Base-by-base conservation (phyloP, 169 alveolate species). In the Eimeria maxima region DNA sequence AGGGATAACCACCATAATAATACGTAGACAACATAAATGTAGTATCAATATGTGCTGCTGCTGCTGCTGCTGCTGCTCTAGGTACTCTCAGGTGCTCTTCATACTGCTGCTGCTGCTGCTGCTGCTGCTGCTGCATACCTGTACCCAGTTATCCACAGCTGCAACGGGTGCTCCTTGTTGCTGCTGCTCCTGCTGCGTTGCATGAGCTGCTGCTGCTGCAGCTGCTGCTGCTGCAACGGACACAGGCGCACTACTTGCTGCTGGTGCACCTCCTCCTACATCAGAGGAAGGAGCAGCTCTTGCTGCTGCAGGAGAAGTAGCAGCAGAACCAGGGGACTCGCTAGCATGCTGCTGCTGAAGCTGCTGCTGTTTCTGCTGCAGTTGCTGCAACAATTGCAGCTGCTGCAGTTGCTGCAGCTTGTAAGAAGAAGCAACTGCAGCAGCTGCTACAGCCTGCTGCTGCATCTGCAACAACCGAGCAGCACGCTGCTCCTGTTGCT, bases 141-240 rank as follows among this genome's bases (percentile, higher is more conserved):
- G 95, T 2, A 90, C 89, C 89, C 95, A 69, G 76, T 71, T 90
- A 57, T 73, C 87, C 11, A 69, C 95, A 57, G 95, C 96, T 1
- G 89, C 90, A 55, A 33, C 89, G 8, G 89, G 95, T 50, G 81
- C 74, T 22, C 67, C 74, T 47, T 60, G 67, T 69, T 57, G 83
- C 55, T 57, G 94, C 65, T 69, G 84, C 84, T 63, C n/a, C n/a
- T n/a, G 94, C 86, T 60, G 65, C 60, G 91, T 22, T 73, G 96
- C 38, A 92, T 29, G 27, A 47, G 69, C 47, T 74, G 86, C 86
- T 14, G 86, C 86, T 14, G 57, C 57, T 7, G 57, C 57, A 5
- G 57, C 57, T 7, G 57, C 57, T 50, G 57, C 11, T 50, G 57
- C 11, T 50, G 57, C 57, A 50, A 11, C 57, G 5, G 57, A 50